Base-by-base conservation (phyloP, 2,329 filamentous ascomycete genomes). In the Elsinoe necatrix region DNA sequence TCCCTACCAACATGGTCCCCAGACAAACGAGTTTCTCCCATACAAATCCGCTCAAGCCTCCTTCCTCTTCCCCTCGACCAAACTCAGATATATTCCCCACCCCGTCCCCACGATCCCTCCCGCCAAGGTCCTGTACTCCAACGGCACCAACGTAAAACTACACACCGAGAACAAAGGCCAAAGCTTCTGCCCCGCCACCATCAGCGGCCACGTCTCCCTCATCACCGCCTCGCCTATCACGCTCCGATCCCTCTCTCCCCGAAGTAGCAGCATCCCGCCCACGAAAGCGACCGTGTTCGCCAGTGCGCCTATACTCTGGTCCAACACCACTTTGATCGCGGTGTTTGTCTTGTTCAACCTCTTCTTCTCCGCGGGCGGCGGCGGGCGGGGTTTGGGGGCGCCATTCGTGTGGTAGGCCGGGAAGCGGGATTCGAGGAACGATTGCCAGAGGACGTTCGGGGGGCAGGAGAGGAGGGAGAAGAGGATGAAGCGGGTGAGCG, bases 401-500 rank as follows among this genome's bases (percentile, higher is more conserved):
- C 55, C 50, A 6, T 54, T 54, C 21, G 59, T 11, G 58, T 23
- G 18, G 63, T 81, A 79, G 0, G 85, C 84, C 0, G 90, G 90
- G 66, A 89, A 95, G 2, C 76, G 72, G 4, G 79, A 74, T 71
- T 95, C 90, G 54, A 95, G 78, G 66, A 80, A 87, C 39, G 82
- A 79, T 76, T 95, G 90, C 90, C 89, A 95, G 64, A 88, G 68
- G 67, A 89, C 88, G 72, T 96, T 96, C 43, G 87, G 87, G 2
- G 90, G 89, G 39, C 84, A 86, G 69, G 79, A 85, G 58, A 95
- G 67, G 31, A 87, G 67, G 61, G 84, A 81, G 74, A 85, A 95
- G 55, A 89, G 66, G 54, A 87, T 73, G 71, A 95, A 95, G 67
- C 90, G 87, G 63, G 90, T 73, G 42, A 95, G 77, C 3, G 86